A percentile compares a stretch with the other conserved stretches of the same genome.
These are phyloP conservation scores for Mallotus repandus DNA, from an alignment of 441 rosid species.

Conservation along the genomic window DNA sequence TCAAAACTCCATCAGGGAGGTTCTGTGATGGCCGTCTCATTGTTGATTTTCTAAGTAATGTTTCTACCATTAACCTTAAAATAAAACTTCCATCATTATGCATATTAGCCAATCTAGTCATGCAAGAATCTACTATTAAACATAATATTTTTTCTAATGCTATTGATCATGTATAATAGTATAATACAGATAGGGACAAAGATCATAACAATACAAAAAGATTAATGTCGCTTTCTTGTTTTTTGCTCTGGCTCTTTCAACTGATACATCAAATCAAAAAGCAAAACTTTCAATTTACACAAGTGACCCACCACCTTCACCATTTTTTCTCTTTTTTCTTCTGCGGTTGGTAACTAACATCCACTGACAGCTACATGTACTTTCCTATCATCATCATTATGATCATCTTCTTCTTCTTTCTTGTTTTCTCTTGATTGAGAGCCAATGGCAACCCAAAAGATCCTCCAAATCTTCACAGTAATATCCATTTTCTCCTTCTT, in stretches of 20 bases:
- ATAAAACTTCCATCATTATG: not conserved
- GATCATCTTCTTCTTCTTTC: not conserved
- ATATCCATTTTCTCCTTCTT: slow-evolving; percentile 34
- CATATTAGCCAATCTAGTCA: not conserved
- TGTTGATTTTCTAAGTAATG: slow-evolving; percentile 53
- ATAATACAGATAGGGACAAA: too few relatives aligned
- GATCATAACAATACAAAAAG: not conserved
- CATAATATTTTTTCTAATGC: not conserved
- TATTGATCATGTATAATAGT: not conserved
- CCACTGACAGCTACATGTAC: slow-evolving; percentile 23
- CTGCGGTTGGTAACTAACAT: slow-evolving; percentile 36
- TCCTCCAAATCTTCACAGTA: slow-evolving; percentile 30
- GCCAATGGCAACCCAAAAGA: slow-evolving; percentile 39
- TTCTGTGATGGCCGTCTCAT: slow-evolving; percentile 45
- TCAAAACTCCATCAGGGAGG: slow-evolving; percentile 38
- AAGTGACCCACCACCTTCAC: slow-evolving; percentile 26
- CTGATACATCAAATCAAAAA: slow-evolving; percentile 6
- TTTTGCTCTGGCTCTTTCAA: slow-evolving; percentile 17
- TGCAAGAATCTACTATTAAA: not conserved
- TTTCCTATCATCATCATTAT: not conserved
- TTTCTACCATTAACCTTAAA: slow-evolving; percentile 2
- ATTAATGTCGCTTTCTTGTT: slow-evolving; percentile 3
- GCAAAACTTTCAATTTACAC: slow-evolving; percentile 36
- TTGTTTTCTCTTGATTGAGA: not conserved
- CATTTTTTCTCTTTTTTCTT: not conserved